phyloP scores from a whole-genome alignment of 2,329 filamentous ascomycete genomes.

The Pseudogymnoascus pannorum region DNA sequence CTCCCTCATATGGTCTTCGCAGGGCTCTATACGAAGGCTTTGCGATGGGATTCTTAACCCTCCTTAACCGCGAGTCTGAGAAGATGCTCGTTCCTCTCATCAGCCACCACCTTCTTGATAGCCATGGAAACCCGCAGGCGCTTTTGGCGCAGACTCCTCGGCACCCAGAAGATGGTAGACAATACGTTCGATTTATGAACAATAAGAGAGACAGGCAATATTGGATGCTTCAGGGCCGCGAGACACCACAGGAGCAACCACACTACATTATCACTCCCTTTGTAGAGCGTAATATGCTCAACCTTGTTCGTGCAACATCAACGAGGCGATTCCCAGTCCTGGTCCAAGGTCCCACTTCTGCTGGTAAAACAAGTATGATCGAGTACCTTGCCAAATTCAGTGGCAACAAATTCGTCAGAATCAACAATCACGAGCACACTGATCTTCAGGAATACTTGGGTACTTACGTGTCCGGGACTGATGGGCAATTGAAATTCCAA shows the following conservation, averaged over 20 bases:
- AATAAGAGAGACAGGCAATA: conserved; percentile 64
- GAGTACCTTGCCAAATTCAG: conserved; percentile 96
- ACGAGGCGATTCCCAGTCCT: conserved; percentile 88
- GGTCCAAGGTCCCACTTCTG: conserved; percentile 92
- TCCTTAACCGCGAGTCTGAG: conserved; percentile 77
- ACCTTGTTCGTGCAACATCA: conserved; percentile 86
- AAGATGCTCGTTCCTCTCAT: conserved; percentile 71
- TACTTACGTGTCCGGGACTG: conserved; percentile 78
- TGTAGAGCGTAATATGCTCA: conserved; percentile 88
- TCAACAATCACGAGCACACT: conserved; percentile 99
- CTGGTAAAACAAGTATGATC: conserved; percentile 99
- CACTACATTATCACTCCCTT: conserved; percentile 98
- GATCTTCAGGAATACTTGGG: conserved; percentile 97
- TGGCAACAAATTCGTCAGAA: conserved; percentile 93
- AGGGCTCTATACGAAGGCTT: conserved; percentile 90
- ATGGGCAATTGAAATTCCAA: conserved; percentile 83
- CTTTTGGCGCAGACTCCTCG: conserved; percentile 73
- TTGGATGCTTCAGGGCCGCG: conserved; percentile 74
- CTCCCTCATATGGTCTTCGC: conserved; percentile 74
- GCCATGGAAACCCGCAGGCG: conserved; percentile 59
- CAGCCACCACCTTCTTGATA: conserved; percentile 68
- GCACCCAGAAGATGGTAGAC: conserved; percentile 65
- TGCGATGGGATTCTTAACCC: conserved; percentile 93
- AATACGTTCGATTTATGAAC: conserved; percentile 73
- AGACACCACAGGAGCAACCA: conserved; percentile 59